Base-by-base conservation (phyloP, 495 filamentous ascomycete genomes). In the Annulohypoxylon moriforme region DNA sequence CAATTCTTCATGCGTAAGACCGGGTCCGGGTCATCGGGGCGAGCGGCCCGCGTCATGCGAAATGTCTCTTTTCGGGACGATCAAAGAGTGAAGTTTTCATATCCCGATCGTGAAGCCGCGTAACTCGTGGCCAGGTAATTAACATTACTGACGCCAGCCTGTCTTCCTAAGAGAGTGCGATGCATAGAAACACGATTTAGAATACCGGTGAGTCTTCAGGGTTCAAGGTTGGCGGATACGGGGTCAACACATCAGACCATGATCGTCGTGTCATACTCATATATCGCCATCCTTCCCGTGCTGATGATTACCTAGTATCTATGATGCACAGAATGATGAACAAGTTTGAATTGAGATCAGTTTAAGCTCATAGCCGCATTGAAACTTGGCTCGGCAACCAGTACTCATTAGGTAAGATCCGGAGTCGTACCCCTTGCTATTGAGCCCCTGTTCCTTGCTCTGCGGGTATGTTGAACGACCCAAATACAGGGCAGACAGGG, bases 361-460 rank as follows among this genome's bases (percentile, higher is more conserved):
- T 72, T 67, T 72, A 72, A 72, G 69, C 69, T 72, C 69, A 66
- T 52, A 67, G 69, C 69, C 69, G 69, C 59, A 59, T 59, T 8
- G 18, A 38, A 50, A 24, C 25, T 64, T 58, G 16, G 38, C 42
- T 60, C 13, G 44, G 59, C 64, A 64, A 63, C 53, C 52, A 61
- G 20, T 68, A 60, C 50, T 27, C 20, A 60, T 57, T 55, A 42
- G 34, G 64, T 34, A 64, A 33, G 33, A 63, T 44, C 59, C 16
- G 36, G 40, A 33, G n/a, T 34, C 16, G 11, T 33, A 46, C 61
- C 68, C 63, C 49, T 60, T 59, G 49, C 16, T 16, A 13, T 36
- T 8, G 14, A 27, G 53, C 20, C 56, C 46, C 36, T 60, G 47
- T 53, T 8, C 53, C 53, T 18, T 50, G 55, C 52, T 6, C n/a